Conservation (phyloP, 345 rosid species). For the Salix brachista region DNA sequence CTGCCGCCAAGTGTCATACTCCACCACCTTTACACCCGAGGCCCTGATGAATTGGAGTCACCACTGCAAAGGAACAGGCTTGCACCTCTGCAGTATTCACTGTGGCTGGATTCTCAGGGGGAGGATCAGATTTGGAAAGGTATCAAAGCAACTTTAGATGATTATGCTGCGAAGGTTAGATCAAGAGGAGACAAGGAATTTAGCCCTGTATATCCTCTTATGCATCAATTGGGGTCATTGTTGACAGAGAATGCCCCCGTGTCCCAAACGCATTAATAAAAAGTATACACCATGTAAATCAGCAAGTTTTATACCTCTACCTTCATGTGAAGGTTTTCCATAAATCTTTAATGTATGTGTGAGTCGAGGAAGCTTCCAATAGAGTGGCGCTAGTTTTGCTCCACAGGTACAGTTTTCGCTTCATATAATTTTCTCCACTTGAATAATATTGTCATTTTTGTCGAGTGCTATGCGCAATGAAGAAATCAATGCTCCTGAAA, state of each 20-base stretch:
- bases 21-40: slow-evolving; percentile 91
- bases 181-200: slow-evolving; percentile 97
- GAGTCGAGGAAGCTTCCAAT: neutral
- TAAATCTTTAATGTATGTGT: neutral
- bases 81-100: slow-evolving; percentile 71
- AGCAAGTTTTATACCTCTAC: neutral
- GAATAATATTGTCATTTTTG: neutral
- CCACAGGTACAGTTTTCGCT: neutral
- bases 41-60: slow-evolving; percentile 82
- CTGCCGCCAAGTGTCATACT: slow-evolving; percentile 80
- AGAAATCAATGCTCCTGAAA: neutral
- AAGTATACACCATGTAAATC: neutral
- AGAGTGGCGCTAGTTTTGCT: neutral
- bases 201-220: slow-evolving; percentile 89
- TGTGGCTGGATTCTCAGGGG: slow-evolving; percentile 93
- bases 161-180: slow-evolving; percentile 71
- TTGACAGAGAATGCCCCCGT: slow-evolving; percentile 37
- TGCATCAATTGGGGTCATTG: slow-evolving; percentile 83
- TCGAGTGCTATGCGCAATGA: neutral
- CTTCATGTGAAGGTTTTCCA: neutral
- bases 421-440: neutral
- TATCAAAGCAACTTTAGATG: slow-evolving; percentile 87
- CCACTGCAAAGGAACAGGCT: slow-evolving; percentile 87
- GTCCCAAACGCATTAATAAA: slow-evolving; percentile 4
- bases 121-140: slow-evolving; percentile 99